phyloP scores from a whole-genome alignment of 495 filamentous ascomycete genomes.

The Elasticomyces elasticus region DNA sequence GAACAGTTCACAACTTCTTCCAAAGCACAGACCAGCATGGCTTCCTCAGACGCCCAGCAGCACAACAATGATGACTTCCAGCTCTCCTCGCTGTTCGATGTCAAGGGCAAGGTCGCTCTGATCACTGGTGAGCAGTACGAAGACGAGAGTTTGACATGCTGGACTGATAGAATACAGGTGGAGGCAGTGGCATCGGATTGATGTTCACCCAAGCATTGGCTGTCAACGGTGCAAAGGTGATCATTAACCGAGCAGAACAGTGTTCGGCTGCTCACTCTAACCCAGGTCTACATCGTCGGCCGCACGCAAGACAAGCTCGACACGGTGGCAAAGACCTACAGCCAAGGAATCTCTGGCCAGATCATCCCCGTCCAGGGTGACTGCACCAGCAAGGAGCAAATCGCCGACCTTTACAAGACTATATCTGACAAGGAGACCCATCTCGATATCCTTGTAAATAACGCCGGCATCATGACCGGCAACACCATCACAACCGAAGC shows the following conservation, averaged over 20 bases:
- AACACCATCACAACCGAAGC: slow-evolving; percentile 22
- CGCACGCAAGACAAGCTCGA: slow-evolving; percentile 47
- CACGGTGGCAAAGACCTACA: slow-evolving; percentile 38
- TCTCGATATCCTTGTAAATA: slow-evolving; percentile 48
- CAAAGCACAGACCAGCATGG: slow-evolving; percentile 15
- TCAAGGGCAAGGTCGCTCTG: slow-evolving; percentile 47
- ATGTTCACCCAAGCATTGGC: slow-evolving; percentile 50
- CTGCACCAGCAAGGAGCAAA: slow-evolving; percentile 39
- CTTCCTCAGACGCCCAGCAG: slow-evolving; percentile 10
- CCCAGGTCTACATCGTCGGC: slow-evolving; percentile 47
- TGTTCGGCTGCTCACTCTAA: too few species aligned
- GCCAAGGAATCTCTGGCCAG: slow-evolving; percentile 40
- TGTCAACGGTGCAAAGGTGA: slow-evolving; percentile 43
- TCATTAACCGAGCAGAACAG: neutral
- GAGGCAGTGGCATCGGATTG: slow-evolving; percentile 29
- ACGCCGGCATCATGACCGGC: slow-evolving; percentile 39
- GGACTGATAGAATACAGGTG: slow-evolving; percentile 31
- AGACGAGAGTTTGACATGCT: neutral
- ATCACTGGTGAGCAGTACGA: slow-evolving; percentile 31
- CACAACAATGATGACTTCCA: slow-evolving; percentile 42
- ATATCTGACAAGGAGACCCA: slow-evolving; percentile 37
- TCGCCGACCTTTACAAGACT: slow-evolving; percentile 37
- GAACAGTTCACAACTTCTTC: slow-evolving; percentile 9
- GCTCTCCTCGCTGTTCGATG: slow-evolving; percentile 44
- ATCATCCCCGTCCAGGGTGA: slow-evolving; percentile 49